Conservation (phyloP, 2,329 filamentous ascomycete genomes). For the Hortaea sp. region DNA sequence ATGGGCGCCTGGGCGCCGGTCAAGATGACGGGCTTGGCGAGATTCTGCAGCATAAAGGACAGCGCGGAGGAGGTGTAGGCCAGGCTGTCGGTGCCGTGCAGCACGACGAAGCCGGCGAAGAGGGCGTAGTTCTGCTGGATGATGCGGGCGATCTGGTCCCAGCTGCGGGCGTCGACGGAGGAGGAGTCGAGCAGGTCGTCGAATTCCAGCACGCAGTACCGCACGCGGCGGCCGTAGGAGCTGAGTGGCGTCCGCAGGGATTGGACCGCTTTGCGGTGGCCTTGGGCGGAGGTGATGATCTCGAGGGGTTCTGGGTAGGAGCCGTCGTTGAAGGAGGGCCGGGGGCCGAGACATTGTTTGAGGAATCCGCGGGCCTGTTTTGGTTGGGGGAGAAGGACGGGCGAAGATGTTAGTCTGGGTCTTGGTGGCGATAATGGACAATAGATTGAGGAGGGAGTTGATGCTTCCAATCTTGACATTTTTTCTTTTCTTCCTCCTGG, state of each 20-base stretch:
- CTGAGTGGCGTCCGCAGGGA: conserved; percentile 72
- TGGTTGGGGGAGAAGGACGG: neutral
- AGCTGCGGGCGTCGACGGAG: conserved; percentile 76
- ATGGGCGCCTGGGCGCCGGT: conserved; percentile 67
- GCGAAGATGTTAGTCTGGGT: neutral
- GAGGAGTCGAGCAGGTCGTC: conserved; percentile 76
- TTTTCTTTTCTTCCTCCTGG: neutral
- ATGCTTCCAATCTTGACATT: too few relatives aligned
- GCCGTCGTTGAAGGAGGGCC: conserved; percentile 77
- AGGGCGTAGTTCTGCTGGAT: conserved; percentile 76
- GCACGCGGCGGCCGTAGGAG: conserved; percentile 68
- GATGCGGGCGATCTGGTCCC: conserved; percentile 73
- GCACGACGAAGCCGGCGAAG: conserved; percentile 60
- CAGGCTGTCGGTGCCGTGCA: conserved; percentile 56
- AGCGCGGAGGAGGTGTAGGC: conserved; percentile 79
- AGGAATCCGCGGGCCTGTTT: conserved; percentile 53
- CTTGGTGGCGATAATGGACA: neutral
- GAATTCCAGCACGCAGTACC: conserved; percentile 80
- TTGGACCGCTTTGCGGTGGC: conserved; percentile 17
- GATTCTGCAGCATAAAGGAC: conserved; percentile 74
- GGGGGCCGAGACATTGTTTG: conserved; percentile 68
- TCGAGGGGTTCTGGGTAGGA: conserved; percentile 27
- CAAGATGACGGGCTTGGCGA: conserved; percentile 83
- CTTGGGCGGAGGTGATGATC: conserved; percentile 1
- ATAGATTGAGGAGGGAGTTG: too few relatives aligned